Evolutionary conservation across 306 rosid genomes (phyloP).

Genomic region (Prunus mume): DNA sequence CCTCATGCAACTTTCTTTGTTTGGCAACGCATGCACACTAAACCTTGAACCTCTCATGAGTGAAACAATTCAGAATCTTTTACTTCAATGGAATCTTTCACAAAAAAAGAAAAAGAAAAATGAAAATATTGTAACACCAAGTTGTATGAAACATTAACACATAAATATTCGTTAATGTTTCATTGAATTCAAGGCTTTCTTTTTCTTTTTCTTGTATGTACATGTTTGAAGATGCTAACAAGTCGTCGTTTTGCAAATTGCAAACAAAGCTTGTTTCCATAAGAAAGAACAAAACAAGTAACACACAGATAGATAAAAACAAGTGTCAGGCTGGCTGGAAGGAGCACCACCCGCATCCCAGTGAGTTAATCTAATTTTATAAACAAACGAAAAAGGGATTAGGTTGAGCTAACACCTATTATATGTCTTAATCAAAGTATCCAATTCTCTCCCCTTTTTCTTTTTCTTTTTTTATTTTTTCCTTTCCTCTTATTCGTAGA

Average conservation of each 20-base stretch:
- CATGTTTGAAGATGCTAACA: background rate
- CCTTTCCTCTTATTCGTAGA: background rate
- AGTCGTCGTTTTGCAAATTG: slow-evolving; percentile 5
- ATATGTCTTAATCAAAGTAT: background rate
- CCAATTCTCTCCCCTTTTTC: background rate
- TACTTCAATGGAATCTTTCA: background rate
- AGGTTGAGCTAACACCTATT: slow-evolving; percentile 13
- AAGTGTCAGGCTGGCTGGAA: slow-evolving; percentile 30
- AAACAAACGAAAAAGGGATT: background rate
- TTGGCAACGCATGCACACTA: background rate
- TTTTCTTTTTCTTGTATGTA: background rate
- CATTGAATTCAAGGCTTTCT: background rate
- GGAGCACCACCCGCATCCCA: slow-evolving; percentile 8
- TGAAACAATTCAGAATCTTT: background rate
- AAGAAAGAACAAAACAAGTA: slow-evolving; percentile 16
- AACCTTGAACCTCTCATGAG: background rate
- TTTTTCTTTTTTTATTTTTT: background rate
- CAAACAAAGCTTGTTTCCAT: slow-evolving; percentile 5
- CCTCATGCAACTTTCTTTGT: background rate
- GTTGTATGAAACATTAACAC: background rate
- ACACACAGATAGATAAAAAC: slow-evolving; percentile 16
- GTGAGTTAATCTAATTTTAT: background rate
- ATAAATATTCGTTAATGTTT: background rate
- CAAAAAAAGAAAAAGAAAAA: background rate
- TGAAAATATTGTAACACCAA: background rate